Conservation (phyloP, 2,329 filamentous ascomycete genomes). For the Aspergillus ibericus region DNA sequence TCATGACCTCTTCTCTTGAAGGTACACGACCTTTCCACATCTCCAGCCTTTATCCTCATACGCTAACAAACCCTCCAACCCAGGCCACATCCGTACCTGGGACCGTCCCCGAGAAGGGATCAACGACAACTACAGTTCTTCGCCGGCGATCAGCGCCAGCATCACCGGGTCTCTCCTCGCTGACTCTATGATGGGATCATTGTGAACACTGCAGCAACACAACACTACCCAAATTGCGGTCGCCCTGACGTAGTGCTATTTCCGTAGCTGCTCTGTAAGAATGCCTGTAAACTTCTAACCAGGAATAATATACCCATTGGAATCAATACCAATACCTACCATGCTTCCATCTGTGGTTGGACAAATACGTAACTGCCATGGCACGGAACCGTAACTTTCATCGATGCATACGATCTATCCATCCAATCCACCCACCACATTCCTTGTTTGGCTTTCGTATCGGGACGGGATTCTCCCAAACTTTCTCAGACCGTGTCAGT, state of each 20-base stretch:
- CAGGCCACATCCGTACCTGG: constrained; percentile 76
- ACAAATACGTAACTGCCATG: too few species aligned
- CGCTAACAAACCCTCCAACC: constrained; percentile 17
- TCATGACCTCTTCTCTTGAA: constrained; percentile 87
- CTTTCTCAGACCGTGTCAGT: too few species aligned
- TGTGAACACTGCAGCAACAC: constrained; percentile 11
- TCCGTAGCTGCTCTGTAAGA: constrained; percentile 11
- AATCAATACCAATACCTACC: constrained; percentile 1
- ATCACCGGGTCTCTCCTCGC: constrained; percentile 15
- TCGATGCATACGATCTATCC: too few species aligned
- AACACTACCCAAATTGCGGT: neutral
- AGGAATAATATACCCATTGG: constrained; percentile 21
- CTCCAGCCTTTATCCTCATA: constrained; percentile 1
- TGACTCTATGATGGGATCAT: constrained; percentile 20
- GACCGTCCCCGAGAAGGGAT: constrained; percentile 58
- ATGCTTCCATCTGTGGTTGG: neutral
- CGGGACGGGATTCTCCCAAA: too few species aligned
- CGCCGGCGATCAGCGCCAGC: constrained; percentile 19
- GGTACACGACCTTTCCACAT: constrained; percentile 54
- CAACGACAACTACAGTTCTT: constrained; percentile 25
- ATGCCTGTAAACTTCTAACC: constrained; percentile 13
- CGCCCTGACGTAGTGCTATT: neutral
- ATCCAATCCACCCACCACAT: too few species aligned
- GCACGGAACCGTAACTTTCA: too few species aligned
- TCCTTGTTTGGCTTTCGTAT: too few species aligned